Evolutionary conservation across 192 early-diverging fungal genomes (phyloP).

Genomic region (Umbelopsis vinacea): DNA sequence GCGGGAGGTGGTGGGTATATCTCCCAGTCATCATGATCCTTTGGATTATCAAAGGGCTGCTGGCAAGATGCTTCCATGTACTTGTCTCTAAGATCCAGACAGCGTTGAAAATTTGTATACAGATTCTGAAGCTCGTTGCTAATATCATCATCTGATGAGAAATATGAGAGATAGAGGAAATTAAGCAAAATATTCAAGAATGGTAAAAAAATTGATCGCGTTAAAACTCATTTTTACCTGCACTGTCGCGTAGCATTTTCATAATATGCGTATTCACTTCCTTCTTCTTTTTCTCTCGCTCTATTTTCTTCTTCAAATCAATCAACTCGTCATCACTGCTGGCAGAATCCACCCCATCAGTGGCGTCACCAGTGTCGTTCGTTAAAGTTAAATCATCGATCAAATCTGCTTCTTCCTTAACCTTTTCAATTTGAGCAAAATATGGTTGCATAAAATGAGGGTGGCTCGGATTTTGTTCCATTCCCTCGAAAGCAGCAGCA

Average conservation of each 20-base stretch:
- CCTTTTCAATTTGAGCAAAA: neutral
- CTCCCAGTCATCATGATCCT: constrained; percentile 74
- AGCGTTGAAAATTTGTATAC: constrained; percentile 66
- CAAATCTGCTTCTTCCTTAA: neutral
- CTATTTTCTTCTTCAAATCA: constrained; percentile 13
- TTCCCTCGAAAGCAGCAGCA: neutral
- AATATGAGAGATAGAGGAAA: neutral
- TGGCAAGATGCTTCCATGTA: constrained; percentile 83
- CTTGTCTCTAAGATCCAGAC: constrained; percentile 79
- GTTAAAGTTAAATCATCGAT: neutral
- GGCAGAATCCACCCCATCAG: neutral
- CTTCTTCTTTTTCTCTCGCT: constrained; percentile 12
- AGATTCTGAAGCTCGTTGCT: constrained; percentile 64
- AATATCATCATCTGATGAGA: constrained; percentile 55
- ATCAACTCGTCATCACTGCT: constrained; percentile 3
- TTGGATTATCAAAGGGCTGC: constrained; percentile 80
- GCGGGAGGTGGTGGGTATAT: constrained; percentile 88
- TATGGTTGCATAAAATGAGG: constrained; percentile 13
- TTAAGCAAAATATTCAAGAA: too few relatives aligned
- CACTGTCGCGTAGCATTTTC: constrained; percentile 11
- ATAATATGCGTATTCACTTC: constrained; percentile 7
- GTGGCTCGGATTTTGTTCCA: neutral
- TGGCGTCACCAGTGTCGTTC: neutral
- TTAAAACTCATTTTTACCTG: neutral
- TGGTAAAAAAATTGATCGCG: neutral